Evolutionary conservation across 345 rosid genomes (phyloP), one percentile per base, ranked within the genome.

Genomic region (Populus pruinosa): DNA sequence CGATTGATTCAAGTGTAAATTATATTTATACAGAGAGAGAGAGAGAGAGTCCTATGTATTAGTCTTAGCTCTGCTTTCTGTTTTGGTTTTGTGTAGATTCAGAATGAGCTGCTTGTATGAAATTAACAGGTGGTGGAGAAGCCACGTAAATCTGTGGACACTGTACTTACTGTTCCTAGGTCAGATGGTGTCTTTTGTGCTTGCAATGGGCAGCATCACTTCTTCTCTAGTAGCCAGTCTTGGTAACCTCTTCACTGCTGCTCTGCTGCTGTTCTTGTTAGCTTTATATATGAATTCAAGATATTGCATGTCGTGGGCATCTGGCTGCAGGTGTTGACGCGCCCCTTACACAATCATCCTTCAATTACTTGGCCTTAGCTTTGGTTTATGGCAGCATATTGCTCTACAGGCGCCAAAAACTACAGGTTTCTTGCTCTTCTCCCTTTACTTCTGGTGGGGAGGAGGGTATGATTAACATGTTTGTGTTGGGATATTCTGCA

Each of bases 211-310:
- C 75, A 86, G 87, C 77, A 86, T 90, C 85, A 78, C 85, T 72
- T 86, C 91, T 56, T 90, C 92, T 38, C 82, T 86, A 7, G 13
- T 90, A 49, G 89, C 92, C 44, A 59, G 70, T 73, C 89, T 86
- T n/a, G 94, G 93, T 90, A 83, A 18, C 35, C 29, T 27, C 27
- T 25, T 25, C 61, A 53, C 66, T 43, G 20, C 16, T 12, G 31
- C 20, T 59, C n/a, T 43, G 27, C 29, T n/a, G 27, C 14, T 69
- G 21, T n/a, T 25, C 27, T 41, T 62, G 8, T 68, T 27, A 29
- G 38, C 18, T 64, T 62, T 61, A 18, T 1, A 21, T 14, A 64
- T 27, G 12, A 12, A 5, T 21, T 21, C 27, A 2, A 25, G 44
- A 64, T 29, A 6, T 12, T 13, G 18, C 16, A 47, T 47, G 53